Base-by-base conservation (phyloP, 2,329 filamentous ascomycete species). In the Xylariaceae sp. region DNA sequence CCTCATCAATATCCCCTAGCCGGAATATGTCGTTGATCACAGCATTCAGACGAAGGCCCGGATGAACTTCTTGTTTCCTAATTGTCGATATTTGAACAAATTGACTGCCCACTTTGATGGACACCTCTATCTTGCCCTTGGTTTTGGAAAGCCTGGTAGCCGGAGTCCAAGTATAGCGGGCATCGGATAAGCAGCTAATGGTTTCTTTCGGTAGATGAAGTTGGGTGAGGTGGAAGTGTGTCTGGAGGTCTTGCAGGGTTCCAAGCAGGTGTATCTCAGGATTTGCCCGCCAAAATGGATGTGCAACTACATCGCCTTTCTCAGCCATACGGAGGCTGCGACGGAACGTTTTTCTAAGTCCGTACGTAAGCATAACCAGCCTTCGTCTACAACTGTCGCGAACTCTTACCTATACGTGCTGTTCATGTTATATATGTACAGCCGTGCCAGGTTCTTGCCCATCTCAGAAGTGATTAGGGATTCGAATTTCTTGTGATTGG, bases 371-470 rank as follows among this genome's bases (percentile, higher is more conserved):
- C 38, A 44, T 38, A 19, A 28, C 22, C 22, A 28, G 22, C 22
- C 22, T 28, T 28, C 4, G 22, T 34, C 17, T 31, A 48, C 41
- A 51, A 14, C 31, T 31, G 4, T 16, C 19, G 13, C 22, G 17
- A 14, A 6, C 33, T 50, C 72, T 56, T 69, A 81, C 78, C 81
- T 78, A 66, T 86, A 87, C 11, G 83, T 79, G 62, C 81, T 87
- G 61, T 88, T 88, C 84, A 88, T 88, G 63, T 88, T 88, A 68
- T 88, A 88, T 14, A 88, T 75, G 58, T 88, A 88, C 39, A 87
- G 76, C 36, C 83, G 76, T 1, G 79, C 74, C 4, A 88, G 70
- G 53, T 84, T 81, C 47, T 75, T 75, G 1, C 79, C 75, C 42
- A 88, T 66, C 60, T 88, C 85, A 0, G 75, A 75, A 0, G 85